Percentiles rank a stretch among this genome's conserved stretches.
Evolutionary conservation across 2,329 filamentous ascomycete species (phyloP).

Genomic region (Phialocephala subalpina): DNA sequence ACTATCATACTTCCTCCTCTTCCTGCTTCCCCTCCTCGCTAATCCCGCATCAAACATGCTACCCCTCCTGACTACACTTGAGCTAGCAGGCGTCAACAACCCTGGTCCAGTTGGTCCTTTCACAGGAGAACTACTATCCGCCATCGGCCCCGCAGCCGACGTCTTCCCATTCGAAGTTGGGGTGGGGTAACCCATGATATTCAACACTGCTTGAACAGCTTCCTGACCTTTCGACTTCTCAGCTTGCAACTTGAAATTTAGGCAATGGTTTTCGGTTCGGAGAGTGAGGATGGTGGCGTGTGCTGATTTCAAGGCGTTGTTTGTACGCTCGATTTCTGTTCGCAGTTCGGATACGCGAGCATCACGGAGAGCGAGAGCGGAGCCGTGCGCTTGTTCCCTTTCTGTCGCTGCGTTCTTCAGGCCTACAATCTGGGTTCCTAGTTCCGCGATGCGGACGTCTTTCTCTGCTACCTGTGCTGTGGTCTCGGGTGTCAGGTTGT

Average conservation of each 20-base stretch:
- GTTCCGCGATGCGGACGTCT: constrained; percentile 36
- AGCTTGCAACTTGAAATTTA: constrained; percentile 47
- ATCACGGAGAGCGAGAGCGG: constrained; percentile 59
- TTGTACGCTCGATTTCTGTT: constrained; percentile 56
- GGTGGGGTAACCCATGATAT: constrained; percentile 34
- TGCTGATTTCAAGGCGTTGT: constrained; percentile 54
- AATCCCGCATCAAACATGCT: constrained; percentile 34
- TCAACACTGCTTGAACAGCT: constrained; percentile 59
- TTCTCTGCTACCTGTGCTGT: constrained; percentile 35
- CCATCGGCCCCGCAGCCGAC: neutral
- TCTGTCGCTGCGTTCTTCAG: constrained; percentile 22
- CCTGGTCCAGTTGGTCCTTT: too few relatives aligned
- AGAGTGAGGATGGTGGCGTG: constrained; percentile 55
- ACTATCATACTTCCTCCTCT: constrained; percentile 60
- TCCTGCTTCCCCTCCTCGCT: constrained; percentile 44
- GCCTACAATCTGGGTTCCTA: constrained; percentile 23
- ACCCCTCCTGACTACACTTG: constrained; percentile 26
- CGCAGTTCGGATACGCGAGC: constrained; percentile 57
- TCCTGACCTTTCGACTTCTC: constrained; percentile 56
- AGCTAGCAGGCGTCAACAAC: neutral
- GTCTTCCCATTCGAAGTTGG: neutral
- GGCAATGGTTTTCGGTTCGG: constrained; percentile 53
- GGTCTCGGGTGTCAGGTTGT: constrained; percentile 40
- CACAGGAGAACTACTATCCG: constrained; percentile 7
- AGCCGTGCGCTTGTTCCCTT: constrained; percentile 48